A percentile compares a stretch with the other conserved stretches of the same genome.
Evolutionary conservation across 2,329 filamentous ascomycete species (phyloP).

Genomic region (Penicillium fuscoglaucum): DNA sequence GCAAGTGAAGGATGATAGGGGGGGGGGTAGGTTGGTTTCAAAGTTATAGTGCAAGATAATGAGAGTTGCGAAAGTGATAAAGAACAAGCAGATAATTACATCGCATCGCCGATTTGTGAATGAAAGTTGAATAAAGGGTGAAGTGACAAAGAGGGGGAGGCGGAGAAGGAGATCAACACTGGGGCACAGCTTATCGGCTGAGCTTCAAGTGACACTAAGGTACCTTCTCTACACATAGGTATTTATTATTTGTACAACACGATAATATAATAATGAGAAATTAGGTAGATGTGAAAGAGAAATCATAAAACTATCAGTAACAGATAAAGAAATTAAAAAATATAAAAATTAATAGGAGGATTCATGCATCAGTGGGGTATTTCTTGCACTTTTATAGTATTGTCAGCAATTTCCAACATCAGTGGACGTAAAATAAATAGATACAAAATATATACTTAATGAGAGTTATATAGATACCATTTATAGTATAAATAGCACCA

Average conservation of each 20-base stretch:
- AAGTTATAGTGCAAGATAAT: background rate
- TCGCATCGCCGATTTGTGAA: constrained; percentile 29
- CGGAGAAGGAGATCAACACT: constrained; percentile 23
- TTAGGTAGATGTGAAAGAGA: background rate
- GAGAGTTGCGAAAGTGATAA: constrained; percentile 14
- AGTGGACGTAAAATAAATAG: background rate
- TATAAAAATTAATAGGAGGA: too few species aligned
- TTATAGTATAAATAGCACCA: background rate
- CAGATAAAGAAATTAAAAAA: background rate
- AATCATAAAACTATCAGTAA: background rate
- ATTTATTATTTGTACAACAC: background rate
- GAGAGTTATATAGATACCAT: background rate
- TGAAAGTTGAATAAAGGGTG: constrained; percentile 8
- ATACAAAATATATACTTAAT: background rate
- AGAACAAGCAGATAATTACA: constrained; percentile 31
- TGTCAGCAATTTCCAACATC: background rate
- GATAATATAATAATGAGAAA: background rate
- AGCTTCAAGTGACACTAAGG: constrained; percentile 1
- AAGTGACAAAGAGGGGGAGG: constrained; percentile 21
- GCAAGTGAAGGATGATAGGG: too few species aligned
- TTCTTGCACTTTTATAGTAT: background rate
- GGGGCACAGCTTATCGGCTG: constrained; percentile 12
- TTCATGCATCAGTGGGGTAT: too few species aligned
- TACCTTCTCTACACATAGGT: background rate
- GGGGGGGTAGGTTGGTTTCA: background rate